phyloP scores from a whole-genome alignment of 2,329 filamentous ascomycete genomes.

The Cordyceps javanica region DNA sequence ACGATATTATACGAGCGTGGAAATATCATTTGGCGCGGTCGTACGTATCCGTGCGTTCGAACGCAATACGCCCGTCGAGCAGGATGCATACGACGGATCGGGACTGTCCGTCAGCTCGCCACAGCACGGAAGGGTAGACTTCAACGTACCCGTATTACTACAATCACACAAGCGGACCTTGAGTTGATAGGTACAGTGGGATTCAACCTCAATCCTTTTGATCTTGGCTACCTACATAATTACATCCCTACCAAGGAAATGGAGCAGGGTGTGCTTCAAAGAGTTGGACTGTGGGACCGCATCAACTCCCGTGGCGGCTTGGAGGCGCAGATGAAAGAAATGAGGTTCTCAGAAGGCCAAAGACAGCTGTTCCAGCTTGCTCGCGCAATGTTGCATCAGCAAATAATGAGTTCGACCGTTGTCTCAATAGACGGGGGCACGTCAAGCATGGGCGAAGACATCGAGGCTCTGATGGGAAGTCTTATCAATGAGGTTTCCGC shows the following conservation, averaged over 20 bases:
- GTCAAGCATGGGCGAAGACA: background rate
- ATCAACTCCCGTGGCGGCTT: background rate
- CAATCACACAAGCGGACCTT: background rate
- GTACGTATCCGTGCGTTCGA: conserved; percentile 14
- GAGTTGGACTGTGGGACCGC: background rate
- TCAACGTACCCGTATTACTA: conserved; percentile 3
- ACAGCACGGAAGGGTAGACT: too few species aligned
- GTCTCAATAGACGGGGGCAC: background rate
- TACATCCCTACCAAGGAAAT: background rate
- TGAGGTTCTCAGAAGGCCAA: background rate
- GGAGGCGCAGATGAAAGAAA: background rate
- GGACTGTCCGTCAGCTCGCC: too few species aligned
- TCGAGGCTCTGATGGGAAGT: background rate
- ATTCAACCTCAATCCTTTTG: background rate
- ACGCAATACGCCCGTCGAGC: background rate
- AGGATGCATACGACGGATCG: too few species aligned
- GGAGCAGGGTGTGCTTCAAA: background rate
- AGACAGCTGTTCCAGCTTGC: conserved; percentile 1
- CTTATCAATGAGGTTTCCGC: background rate
- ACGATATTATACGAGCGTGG: conserved; percentile 6
- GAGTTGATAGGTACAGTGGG: background rate
- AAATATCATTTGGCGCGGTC: conserved; percentile 20
- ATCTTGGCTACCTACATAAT: background rate
- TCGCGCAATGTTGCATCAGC: background rate
- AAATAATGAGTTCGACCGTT: background rate